Evolutionary conservation across 148 eudicot genomes (phyloP).

Genomic region (Bassia scoparia): DNA sequence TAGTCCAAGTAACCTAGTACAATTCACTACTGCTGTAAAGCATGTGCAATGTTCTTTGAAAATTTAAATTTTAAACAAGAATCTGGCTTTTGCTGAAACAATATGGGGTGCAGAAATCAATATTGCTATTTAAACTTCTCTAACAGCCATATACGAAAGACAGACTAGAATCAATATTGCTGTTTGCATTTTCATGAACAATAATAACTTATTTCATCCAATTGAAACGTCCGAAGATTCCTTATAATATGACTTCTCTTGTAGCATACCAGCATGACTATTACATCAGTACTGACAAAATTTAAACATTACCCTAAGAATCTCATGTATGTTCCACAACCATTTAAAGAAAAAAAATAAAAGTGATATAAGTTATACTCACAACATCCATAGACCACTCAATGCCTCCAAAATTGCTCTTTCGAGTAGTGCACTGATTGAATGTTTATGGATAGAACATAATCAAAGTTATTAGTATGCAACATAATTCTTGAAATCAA

Average conservation of each 20-base stretch:
- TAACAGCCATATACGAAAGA: background rate
- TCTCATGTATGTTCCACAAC: background rate
- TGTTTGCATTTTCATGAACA: background rate
- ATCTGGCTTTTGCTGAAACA: too few relatives aligned
- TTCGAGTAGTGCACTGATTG: constrained; percentile 55
- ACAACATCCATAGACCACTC: constrained; percentile 68
- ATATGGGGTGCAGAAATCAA: background rate
- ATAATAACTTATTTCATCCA: background rate
- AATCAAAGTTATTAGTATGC: background rate
- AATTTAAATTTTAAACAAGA: background rate
- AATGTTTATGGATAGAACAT: constrained; percentile 34
- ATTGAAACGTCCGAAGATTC: background rate
- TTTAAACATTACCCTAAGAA: background rate
- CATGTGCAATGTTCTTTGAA: background rate
- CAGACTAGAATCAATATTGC: background rate
- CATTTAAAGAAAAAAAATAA: background rate
- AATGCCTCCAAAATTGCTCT: constrained; percentile 51
- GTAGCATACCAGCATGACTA: too few relatives aligned
- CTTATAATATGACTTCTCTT: too few relatives aligned
- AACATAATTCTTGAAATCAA: constrained; percentile 3
- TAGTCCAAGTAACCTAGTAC: too few relatives aligned
- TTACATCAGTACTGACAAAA: background rate
- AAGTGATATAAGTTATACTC: too few relatives aligned
- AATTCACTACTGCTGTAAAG: too few relatives aligned
- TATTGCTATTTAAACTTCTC: background rate